Conservation (phyloP, 2,329 filamentous ascomycete genomes). For the Fusarium sp. region DNA sequence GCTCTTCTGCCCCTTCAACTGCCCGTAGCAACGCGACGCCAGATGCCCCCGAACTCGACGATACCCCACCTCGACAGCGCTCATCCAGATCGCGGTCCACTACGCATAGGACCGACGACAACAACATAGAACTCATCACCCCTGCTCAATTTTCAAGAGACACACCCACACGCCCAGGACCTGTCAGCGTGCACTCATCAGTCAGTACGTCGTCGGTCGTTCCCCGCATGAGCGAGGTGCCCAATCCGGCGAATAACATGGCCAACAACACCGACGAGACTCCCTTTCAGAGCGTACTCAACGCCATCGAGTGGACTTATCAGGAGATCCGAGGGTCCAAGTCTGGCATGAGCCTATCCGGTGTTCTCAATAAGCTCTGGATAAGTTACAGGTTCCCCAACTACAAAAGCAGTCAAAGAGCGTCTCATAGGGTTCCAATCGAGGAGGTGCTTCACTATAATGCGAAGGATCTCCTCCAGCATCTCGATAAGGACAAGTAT, state of each 20-base stretch:
- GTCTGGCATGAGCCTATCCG: slow-evolving; percentile 34
- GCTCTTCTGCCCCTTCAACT: slow-evolving; percentile 25
- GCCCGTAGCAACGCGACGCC: slow-evolving; percentile 25
- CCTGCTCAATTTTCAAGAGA: slow-evolving; percentile 9
- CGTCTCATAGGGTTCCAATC: slow-evolving; percentile 54
- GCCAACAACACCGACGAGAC: slow-evolving; percentile 19
- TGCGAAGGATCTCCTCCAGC: slow-evolving; percentile 51
- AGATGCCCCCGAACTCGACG: slow-evolving; percentile 15
- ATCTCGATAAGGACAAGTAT: slow-evolving; percentile 50
- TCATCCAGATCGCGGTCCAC: slow-evolving; percentile 32
- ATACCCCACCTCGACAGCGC: slow-evolving; percentile 19
- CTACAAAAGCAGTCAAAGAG: slow-evolving; percentile 41
- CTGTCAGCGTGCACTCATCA: slow-evolving; percentile 11
- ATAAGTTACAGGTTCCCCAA: slow-evolving; percentile 46
- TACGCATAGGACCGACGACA: slow-evolving; percentile 11
- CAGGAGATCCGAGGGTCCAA: slow-evolving; percentile 28
- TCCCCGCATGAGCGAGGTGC: slow-evolving; percentile 2
- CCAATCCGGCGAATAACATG: background rate
- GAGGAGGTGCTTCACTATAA: slow-evolving; percentile 57
- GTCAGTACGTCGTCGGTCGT: slow-evolving; percentile 7
- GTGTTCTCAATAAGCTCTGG: slow-evolving; percentile 46
- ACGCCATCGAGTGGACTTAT: slow-evolving; percentile 40
- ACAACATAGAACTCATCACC: background rate
- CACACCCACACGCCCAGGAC: slow-evolving; percentile 3
- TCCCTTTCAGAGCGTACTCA: slow-evolving; percentile 44